A percentile compares a stretch with the other conserved stretches of the same genome.
Evolutionary conservation across 1,139 yeast genomes (phyloP).

Genomic region (Spathaspora sp.): DNA sequence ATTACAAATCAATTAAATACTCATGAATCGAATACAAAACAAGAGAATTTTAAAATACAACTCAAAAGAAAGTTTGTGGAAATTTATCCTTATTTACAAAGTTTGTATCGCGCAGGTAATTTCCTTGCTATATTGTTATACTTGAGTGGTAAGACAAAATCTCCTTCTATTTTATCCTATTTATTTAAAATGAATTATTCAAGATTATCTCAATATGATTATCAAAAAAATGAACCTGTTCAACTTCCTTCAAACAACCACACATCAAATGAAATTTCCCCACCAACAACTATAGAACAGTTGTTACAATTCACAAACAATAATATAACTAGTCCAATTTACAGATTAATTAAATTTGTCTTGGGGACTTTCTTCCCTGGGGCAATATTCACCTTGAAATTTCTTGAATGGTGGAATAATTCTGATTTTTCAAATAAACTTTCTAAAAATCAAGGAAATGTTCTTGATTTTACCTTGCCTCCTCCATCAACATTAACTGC

Average conservation of each 20-base stretch:
- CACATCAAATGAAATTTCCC: constrained; percentile 38
- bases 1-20: constrained; percentile 46
- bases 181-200: constrained; percentile 68
- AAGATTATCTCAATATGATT: constrained; percentile 64
- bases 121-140: constrained; percentile 64
- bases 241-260: constrained; percentile 1
- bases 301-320: constrained; percentile 29
- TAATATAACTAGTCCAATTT: constrained; percentile 39
- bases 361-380: constrained; percentile 71
- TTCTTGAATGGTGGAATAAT: constrained; percentile 93
- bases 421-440: constrained; percentile 70
- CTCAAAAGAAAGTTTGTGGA: constrained; percentile 51
- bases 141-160: constrained; percentile 64
- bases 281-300: constrained; percentile 53
- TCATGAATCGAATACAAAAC: constrained; percentile 29
- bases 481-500: constrained; percentile 42
- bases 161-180: constrained; percentile 64
- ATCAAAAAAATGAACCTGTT: constrained; percentile 46
- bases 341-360: constrained; percentile 35
- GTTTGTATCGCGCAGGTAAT: constrained; percentile 48
- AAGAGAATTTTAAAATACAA: constrained; percentile 28
- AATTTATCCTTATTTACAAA: constrained; percentile 60
- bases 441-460: constrained; percentile 50
- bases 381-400: constrained; percentile 80
- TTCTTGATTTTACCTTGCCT: constrained; percentile 53